Conservation (phyloP, 2,329 filamentous ascomycete genomes). For the Delphinella strobiligena region DNA sequence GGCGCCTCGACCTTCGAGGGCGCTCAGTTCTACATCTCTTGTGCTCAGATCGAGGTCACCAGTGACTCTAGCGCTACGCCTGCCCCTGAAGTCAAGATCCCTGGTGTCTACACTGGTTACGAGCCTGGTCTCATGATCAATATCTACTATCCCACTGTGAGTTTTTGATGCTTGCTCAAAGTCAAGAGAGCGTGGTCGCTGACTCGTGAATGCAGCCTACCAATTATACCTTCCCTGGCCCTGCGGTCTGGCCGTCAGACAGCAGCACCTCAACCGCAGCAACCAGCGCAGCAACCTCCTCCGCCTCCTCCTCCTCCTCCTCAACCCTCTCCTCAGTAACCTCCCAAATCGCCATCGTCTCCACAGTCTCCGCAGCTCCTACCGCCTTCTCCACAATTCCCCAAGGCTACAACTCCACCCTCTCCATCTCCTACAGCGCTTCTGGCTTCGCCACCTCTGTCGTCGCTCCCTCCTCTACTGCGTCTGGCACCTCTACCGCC, state of each 20-base stretch:
- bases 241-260: slow-evolving; percentile 22
- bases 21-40: slow-evolving; percentile 29
- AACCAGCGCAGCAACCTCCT: slow-evolving; percentile 7
- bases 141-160: slow-evolving; percentile 10
- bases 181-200: too few species aligned
- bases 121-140: slow-evolving; percentile 12
- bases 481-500: neutral
- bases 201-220: too few species aligned
- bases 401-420: slow-evolving; percentile 1
- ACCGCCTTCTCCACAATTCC: neutral
- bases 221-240: slow-evolving; percentile 32
- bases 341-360: neutral
- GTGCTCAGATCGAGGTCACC: slow-evolving; percentile 15
- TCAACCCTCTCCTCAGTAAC: slow-evolving; percentile 7
- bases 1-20: slow-evolving; percentile 34
- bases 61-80: slow-evolving; percentile 4
- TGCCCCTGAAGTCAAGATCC: neutral
- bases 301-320: slow-evolving; percentile 12
- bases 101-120: slow-evolving; percentile 5
- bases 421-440: neutral
- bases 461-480: neutral
- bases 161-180: too few species aligned
- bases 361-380: neutral
- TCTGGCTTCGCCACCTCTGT: neutral
- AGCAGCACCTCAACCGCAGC: slow-evolving; percentile 9